phyloP scores from a whole-genome alignment of 305 asterid genomes.

The Plantago rigida region DNA sequence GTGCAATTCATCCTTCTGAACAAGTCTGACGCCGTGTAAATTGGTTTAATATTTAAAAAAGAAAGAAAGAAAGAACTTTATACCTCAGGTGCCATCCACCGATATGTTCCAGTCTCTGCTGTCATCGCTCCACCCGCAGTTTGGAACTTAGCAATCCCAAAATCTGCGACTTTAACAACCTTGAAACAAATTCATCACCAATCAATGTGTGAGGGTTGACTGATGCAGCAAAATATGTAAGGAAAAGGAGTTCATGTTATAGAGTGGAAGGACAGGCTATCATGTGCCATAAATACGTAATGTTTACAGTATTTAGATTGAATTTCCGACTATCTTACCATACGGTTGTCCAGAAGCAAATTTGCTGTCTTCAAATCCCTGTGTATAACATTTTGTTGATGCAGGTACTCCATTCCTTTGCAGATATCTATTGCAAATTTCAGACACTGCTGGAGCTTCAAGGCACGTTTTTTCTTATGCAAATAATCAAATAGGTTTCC shows the following conservation, averaged over 20 bases:
- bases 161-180: conserved; percentile 91
- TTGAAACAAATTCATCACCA: conserved; percentile 35
- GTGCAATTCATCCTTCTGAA: no score
- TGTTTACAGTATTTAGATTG: not conserved
- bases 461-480: conserved; percentile 45
- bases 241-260: no score
- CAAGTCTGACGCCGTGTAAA: no score
- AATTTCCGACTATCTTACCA: conserved; percentile 39
- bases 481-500: conserved; percentile 78
- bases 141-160: conserved; percentile 80
- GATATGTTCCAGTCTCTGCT: conserved; percentile 83
- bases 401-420: conserved; percentile 92
- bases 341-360: conserved; percentile 58
- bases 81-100: conserved; percentile 95
- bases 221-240: not conserved
- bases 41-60: not conserved
- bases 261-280: no score
- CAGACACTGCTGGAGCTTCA: conserved; percentile 63
- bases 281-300: no score
- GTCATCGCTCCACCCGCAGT: conserved; percentile 71
- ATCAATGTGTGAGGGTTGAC: conserved; percentile 24
- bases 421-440: conserved; percentile 79
- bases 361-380: conserved; percentile 88
- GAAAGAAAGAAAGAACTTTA: not conserved
- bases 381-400: conserved; percentile 67